A percentile compares a stretch with the other conserved stretches of the same genome.
Conservation (phyloP, 2,329 filamentous ascomycete genomes). For the Alternaria sp. region DNA sequence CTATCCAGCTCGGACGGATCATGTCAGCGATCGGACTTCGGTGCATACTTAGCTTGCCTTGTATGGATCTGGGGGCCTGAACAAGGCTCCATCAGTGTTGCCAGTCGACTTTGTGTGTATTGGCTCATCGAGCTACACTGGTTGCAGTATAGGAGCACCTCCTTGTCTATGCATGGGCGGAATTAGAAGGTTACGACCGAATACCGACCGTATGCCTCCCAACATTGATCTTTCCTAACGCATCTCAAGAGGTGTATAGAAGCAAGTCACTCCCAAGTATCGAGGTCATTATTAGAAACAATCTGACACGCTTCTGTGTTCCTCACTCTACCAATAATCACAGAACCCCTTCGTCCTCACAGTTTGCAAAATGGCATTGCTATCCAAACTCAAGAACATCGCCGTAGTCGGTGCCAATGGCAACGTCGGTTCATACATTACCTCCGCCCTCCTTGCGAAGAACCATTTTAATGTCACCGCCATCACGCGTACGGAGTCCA, state of each 20-base stretch:
- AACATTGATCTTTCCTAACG: neutral
- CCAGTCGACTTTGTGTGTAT: neutral
- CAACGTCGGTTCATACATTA: slow-evolving; percentile 37
- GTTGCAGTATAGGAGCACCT: neutral
- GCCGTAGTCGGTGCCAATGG: slow-evolving; percentile 49
- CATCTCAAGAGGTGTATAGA: neutral
- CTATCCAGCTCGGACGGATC: neutral
- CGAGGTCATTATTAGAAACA: neutral
- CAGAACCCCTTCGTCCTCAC: neutral
- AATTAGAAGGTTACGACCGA: neutral
- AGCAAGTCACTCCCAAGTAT: neutral
- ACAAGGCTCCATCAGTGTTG: neutral
- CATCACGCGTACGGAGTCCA: slow-evolving; percentile 56
- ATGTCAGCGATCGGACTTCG: neutral
- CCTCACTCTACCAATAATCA: neutral
- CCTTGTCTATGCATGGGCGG: neutral
- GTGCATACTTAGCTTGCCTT: neutral
- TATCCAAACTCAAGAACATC: slow-evolving; percentile 38
- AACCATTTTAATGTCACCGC: slow-evolving; percentile 58
- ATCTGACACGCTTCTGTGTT: neutral
- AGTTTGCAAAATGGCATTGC: neutral
- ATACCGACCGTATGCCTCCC: neutral
- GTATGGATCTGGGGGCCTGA: neutral
- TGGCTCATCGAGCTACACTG: neutral
- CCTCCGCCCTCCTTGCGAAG: slow-evolving; percentile 52